Percentiles rank a stretch among this genome's conserved stretches.
phyloP scores from a whole-genome alignment of 192 early-diverging fungal genomes.

The Coemansia sp. region DNA sequence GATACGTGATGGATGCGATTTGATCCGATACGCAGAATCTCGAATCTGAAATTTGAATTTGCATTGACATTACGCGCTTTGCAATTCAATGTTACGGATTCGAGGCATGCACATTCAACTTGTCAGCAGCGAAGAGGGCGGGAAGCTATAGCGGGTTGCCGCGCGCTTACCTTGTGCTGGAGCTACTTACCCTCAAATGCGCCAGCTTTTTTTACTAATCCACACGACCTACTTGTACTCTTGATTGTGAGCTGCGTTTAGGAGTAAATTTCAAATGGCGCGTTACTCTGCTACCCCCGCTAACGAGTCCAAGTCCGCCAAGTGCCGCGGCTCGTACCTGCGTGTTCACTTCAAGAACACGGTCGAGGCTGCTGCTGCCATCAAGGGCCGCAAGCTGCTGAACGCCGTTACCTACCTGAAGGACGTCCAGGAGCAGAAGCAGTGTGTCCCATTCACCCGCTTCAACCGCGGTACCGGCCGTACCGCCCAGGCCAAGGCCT shows the following conservation, averaged over 20 bases:
- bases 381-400: conserved; percentile 86
- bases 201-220: neutral
- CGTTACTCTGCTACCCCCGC: conserved; percentile 82
- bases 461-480: conserved; percentile 98
- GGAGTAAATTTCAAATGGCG: conserved; percentile 58
- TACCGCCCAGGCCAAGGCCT: conserved; percentile 94
- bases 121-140: neutral
- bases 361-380: conserved; percentile 90
- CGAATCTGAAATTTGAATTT: conserved; percentile 4
- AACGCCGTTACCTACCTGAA: conserved; percentile 91
- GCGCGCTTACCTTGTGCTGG: neutral
- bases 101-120: neutral
- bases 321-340: conserved; percentile 90
- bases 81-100: neutral
- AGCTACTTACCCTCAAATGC: neutral
- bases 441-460: conserved; percentile 93
- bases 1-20: conserved; percentile 4
- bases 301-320: conserved; percentile 80
- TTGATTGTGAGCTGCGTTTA: conserved; percentile 1
- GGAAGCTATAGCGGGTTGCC: neutral
- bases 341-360: conserved; percentile 99
- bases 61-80: neutral
- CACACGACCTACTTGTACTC: neutral
- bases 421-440: conserved; percentile 96
- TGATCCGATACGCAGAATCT: neutral